Percentiles rank a stretch among this genome's conserved stretches.
These are phyloP conservation scores for Heritiera fomes DNA, from an alignment of 345 rosid species.

Conservation along the genomic window DNA sequence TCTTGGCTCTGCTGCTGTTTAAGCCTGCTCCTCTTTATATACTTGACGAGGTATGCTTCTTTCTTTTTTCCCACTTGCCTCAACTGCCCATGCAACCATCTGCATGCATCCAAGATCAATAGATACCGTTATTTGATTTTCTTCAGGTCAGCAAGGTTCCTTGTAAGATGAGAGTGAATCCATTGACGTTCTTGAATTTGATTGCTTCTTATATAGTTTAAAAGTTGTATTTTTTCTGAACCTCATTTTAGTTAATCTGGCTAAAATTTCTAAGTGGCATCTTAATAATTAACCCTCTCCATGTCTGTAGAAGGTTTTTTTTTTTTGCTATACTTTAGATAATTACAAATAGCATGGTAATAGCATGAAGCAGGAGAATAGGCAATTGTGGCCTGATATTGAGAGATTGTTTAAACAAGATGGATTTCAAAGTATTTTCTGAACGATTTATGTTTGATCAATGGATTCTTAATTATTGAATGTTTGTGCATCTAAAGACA, in stretches of 20 bases:
- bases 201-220: not conserved
- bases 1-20: slow-evolving; percentile 92
- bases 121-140: not conserved
- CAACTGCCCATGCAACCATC: not conserved
- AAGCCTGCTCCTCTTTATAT: slow-evolving; percentile 98
- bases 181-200: not conserved
- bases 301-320: not conserved
- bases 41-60: slow-evolving; percentile 74
- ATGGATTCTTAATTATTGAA: not conserved
- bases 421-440: not conserved
- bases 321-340: not conserved
- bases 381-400: not conserved
- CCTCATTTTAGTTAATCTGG: not conserved
- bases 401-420: not conserved
- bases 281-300: not conserved
- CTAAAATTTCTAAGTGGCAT: not conserved
- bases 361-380: not conserved
- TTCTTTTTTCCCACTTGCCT: slow-evolving; percentile 13
- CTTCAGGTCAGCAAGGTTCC: not conserved
- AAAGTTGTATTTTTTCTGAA: not conserved
- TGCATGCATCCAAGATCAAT: not conserved
- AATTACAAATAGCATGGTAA: not conserved
- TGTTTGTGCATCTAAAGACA: not conserved
- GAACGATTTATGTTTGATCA: not conserved
- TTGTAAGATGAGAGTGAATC: not conserved